Conservation (phyloP, 2,329 filamentous ascomycete genomes). For the Aspergillus hortae region DNA sequence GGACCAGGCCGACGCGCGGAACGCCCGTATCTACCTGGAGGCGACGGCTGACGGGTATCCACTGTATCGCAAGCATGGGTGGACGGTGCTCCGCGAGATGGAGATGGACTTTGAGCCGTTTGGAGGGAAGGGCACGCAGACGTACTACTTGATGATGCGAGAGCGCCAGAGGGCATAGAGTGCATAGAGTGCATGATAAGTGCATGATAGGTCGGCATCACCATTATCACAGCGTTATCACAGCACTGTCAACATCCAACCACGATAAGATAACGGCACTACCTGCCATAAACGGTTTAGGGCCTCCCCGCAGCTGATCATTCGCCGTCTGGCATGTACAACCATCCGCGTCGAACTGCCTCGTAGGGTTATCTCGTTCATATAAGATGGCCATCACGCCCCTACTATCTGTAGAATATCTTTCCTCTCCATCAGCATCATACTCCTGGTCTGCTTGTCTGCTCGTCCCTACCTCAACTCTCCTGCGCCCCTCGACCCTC, state of each 20-base stretch:
- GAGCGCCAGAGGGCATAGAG: background rate
- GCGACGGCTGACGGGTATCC: constrained; percentile 47
- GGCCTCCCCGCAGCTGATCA: background rate
- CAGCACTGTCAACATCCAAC: background rate
- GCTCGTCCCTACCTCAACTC: background rate
- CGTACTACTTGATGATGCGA: constrained; percentile 4
- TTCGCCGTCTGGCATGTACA: background rate
- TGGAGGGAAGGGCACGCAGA: constrained; percentile 11
- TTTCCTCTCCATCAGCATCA: background rate
- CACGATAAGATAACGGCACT: background rate
- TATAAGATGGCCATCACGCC: background rate
- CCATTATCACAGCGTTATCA: background rate
- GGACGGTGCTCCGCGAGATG: constrained; percentile 37
- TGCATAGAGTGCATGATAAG: no score
- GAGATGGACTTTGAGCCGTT: constrained; percentile 32
- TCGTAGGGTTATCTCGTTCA: background rate
- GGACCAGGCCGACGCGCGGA: constrained; percentile 43
- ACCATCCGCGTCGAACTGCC: background rate
- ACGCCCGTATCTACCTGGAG: constrained; percentile 48
- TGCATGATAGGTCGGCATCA: background rate
- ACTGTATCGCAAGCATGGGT: constrained; percentile 51
- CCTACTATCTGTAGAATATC: no score
- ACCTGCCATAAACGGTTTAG: background rate
- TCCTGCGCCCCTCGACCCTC: background rate
- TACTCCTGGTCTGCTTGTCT: background rate